Evolutionary conservation across 2,329 filamentous ascomycete species (phyloP), one percentile per base, ranked within the genome.

Genomic region (Tympanopsis confertula): DNA sequence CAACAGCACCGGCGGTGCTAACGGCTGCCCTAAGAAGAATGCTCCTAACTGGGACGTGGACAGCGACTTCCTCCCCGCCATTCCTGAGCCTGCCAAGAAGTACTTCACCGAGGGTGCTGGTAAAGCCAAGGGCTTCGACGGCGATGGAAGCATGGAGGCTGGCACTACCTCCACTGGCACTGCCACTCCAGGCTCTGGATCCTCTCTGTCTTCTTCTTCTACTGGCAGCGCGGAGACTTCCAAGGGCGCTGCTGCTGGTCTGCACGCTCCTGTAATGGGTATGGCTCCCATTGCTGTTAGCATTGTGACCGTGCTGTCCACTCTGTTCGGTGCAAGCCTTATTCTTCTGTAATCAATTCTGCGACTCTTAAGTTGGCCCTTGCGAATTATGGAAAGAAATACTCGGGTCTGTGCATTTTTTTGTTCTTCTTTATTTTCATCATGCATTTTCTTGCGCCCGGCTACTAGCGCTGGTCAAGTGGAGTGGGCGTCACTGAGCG

Each of bases 81-180:
- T 76, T 41, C 72, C 72, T 26, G 44, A 57, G 0, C 56, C 56
- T 19, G 72, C 72, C 20, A 44, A 62, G 46, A 64, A 53, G 60
- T 74, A 62, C 58, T 67, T 77, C 62, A 61, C 56, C 24, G 50
- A 59, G 5, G 71, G 72, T 48, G 71, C 71, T 35, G 71, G 71
- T 22, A 48, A 51, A 2, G 72, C 70, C 2, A 69, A 69, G 12
- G 72, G 72, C 44, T 62, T 76, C 13, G 55, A 54, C 3, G 71
- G 71, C 4, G 47, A 52, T 15, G 72, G 72, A 18, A 77, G 72
- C 17, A 71, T 76, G 58, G 62, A 67, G 36, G 62, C 65, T 10
- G 60, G 57, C 4, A 62, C 62, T 38, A 61, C 66, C 33, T 64
- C 63, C 14, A 66, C 68, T 28, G 60, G 59, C 24, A 56, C 57